Conservation (phyloP, 2,329 filamentous ascomycete species). For the Ceratocystis papillata region DNA sequence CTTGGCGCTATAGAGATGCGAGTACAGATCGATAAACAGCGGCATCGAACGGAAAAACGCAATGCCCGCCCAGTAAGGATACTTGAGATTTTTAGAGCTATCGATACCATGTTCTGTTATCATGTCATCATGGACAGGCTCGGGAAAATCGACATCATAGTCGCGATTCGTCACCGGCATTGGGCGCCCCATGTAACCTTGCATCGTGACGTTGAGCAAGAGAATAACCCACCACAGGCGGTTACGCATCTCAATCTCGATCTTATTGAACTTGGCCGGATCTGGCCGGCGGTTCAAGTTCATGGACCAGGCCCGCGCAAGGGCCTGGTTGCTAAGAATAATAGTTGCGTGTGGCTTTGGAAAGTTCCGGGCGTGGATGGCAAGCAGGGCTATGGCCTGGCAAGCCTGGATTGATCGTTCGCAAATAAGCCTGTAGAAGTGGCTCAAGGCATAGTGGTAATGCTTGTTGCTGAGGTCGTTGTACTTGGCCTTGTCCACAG, state of each 20-base stretch:
- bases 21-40: conserved; percentile 62
- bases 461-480: conserved; percentile 62
- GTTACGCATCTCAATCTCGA: conserved; percentile 66
- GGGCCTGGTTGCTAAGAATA: conserved; percentile 53
- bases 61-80: conserved; percentile 56
- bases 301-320: conserved; percentile 61
- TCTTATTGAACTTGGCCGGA: conserved; percentile 35
- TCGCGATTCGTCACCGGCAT: conserved; percentile 65
- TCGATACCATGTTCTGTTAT: conserved; percentile 55
- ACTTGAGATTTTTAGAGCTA: conserved; percentile 41
- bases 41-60: conserved; percentile 54
- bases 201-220: conserved; percentile 54
- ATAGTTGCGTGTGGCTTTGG: conserved; percentile 68
- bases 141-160: conserved; percentile 67
- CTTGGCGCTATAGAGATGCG: conserved; percentile 61
- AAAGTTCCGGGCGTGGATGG: conserved; percentile 61
- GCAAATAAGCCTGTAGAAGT: conserved; percentile 53
- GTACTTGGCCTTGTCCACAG: conserved; percentile 43
- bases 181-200: conserved; percentile 64
- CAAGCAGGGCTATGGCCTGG: conserved; percentile 63
- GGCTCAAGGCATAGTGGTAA: conserved; percentile 63
- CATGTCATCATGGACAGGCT: conserved; percentile 59
- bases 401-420: conserved; percentile 55
- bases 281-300: conserved; percentile 57
- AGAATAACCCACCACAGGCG: conserved; percentile 66